Conservation (phyloP, 1,284 basidiomycete genomes). For the Wolfiporia cocos region DNA sequence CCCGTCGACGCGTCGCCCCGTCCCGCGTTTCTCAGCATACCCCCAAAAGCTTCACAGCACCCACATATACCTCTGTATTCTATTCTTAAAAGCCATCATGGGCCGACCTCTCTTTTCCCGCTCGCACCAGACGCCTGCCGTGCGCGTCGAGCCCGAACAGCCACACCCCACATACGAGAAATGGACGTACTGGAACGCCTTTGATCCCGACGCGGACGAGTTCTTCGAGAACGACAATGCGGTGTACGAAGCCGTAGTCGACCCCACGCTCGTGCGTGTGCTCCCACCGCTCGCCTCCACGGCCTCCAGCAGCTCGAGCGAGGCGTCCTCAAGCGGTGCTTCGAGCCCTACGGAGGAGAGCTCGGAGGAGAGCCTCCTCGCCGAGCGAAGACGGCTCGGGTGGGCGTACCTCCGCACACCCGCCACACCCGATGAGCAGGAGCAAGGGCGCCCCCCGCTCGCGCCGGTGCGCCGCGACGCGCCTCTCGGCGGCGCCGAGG, state of each 20-base stretch:
- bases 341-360: conserved; percentile 29
- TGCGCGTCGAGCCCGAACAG: conserved; percentile 44
- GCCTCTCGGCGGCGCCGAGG: not conserved
- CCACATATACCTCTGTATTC: conserved; percentile 19
- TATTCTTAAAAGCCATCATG: conserved; percentile 32
- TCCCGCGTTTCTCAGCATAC: conserved; percentile 11
- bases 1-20: conserved; percentile 1
- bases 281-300: conserved; percentile 8
- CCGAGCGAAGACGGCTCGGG: conserved; percentile 5
- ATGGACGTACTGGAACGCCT: conserved; percentile 62
- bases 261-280: conserved; percentile 22
- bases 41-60: conserved; percentile 26
- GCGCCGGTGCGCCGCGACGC: not conserved
- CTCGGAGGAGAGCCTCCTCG: conserved; percentile 34
- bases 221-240: conserved; percentile 56
- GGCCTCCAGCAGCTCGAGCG: conserved; percentile 21
- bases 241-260: conserved; percentile 62
- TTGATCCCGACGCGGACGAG: conserved; percentile 78
- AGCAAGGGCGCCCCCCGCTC: not conserved
- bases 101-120: conserved; percentile 64
- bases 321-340: conserved; percentile 24
- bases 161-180: conserved; percentile 39
- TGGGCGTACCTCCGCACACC: conserved; percentile 18
- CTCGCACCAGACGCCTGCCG: conserved; percentile 34
- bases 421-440: conserved; percentile 17